Evolutionary conservation across 139 green algal genomes (phyloP), one percentile per base, ranked within the genome.

Genomic region (Coelastrella sp.): DNA sequence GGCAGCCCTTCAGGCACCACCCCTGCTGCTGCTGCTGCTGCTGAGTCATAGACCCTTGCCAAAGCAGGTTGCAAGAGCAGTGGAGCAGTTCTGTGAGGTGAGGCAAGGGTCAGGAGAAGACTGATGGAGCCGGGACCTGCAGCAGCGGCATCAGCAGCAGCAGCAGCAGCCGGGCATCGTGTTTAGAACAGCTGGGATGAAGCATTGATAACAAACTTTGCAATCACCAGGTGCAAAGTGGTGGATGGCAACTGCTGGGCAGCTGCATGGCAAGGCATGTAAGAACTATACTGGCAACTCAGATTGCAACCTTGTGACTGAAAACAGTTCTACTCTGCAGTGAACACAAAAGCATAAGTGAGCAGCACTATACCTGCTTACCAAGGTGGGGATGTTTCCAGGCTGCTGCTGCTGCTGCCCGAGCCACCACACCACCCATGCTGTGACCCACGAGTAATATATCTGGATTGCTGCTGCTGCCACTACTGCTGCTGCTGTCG

Each of bases 371-470:
- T 40, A 8, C n/a, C 53, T 64, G 53, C 53, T 63, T 19, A 63
- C 53, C 53, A 19, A 50, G 5, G 67, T 73, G 30, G 5, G 81
- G 62, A n/a, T 91, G 62, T 9, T 57, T 21, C n/a, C 80, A 84
- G 1, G 89, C 84, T 17, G 63, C 68, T 21, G 86, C 73, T 45
- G 87, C 27, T 9, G 88, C 88, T 23, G 81, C 83, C 2, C 87
- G 80, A 23, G 92, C 93, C 6, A 95, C 89, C 41, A 95, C 67
- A 15, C 93, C 93, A 17, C 93, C 93, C 93, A 96, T 96, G 25
- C 92, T 96, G 87, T 96, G 93, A 2, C 89, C 93, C 25, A 94
- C 83, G 40, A 96, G 72, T 9, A 96, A 40, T 13, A 95, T 53
- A 11, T 21, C 38, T 35, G 73, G 4, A 79, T 13, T 19, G 4